Evolutionary conservation across 2,329 filamentous ascomycete species (phyloP).

Genomic region (Pseudocercospora pini-densiflorae): DNA sequence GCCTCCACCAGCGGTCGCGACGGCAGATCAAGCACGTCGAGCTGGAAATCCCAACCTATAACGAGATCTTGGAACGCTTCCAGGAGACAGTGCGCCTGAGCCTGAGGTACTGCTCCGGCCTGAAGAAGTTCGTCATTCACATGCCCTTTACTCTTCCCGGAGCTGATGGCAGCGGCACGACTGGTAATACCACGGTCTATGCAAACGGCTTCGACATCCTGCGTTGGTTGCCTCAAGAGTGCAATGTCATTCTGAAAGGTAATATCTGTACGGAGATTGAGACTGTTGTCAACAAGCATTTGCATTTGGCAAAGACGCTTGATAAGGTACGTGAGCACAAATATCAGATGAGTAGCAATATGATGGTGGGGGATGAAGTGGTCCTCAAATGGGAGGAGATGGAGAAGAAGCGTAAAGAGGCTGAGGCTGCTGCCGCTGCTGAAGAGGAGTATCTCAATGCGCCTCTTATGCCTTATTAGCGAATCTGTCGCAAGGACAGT

Average conservation of each 20-base stretch:
- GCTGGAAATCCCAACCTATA: slow-evolving; percentile 51
- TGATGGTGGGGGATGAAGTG: background rate
- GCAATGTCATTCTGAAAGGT: slow-evolving; percentile 47
- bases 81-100: slow-evolving; percentile 51
- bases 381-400: background rate
- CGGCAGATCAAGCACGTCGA: slow-evolving; percentile 50
- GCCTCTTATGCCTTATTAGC: slow-evolving; percentile 10
- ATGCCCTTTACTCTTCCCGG: slow-evolving; percentile 42
- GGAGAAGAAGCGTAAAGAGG: slow-evolving; percentile 9
- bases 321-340: slow-evolving; percentile 44
- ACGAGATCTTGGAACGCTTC: slow-evolving; percentile 53
- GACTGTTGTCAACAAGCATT: slow-evolving; percentile 49
- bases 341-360: background rate
- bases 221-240: slow-evolving; percentile 50
- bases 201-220: slow-evolving; percentile 54
- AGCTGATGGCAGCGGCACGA: slow-evolving; percentile 37
- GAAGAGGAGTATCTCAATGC: background rate
- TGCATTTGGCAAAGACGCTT: slow-evolving; percentile 44
- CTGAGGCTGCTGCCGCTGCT: background rate
- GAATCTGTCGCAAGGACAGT: background rate
- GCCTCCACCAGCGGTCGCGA: slow-evolving; percentile 49
- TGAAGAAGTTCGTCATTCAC: slow-evolving; percentile 48
- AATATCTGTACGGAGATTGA: slow-evolving; percentile 46
- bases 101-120: slow-evolving; percentile 51
- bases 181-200: slow-evolving; percentile 48